Percentiles rank a stretch among this genome's conserved stretches.
These are phyloP conservation scores for Rhizopogon roseolus DNA, from an alignment of 768 basidiomycete species.

Conservation along the genomic window DNA sequence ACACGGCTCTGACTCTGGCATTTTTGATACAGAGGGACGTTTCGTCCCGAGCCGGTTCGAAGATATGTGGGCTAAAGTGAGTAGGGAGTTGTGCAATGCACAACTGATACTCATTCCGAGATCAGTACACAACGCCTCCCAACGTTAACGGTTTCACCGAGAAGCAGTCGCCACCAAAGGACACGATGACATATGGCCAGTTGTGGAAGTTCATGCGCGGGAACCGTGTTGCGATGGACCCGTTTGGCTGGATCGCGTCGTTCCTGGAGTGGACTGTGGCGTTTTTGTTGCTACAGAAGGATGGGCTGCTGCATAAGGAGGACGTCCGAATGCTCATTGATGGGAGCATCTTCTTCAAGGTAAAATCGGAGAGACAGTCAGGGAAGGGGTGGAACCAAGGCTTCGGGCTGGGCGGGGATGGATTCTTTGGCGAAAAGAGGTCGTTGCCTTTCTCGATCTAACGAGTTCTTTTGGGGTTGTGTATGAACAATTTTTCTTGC, in stretches of 20 bases:
- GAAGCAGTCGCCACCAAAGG: no score
- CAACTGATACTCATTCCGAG: no score
- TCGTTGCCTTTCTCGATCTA: constrained; percentile 24
- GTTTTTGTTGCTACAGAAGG: constrained; percentile 34
- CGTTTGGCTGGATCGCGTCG: constrained; percentile 31
- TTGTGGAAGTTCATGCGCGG: constrained; percentile 26
- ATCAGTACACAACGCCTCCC: constrained; percentile 11
- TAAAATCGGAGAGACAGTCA: constrained; percentile 12
- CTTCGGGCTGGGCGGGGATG: constrained; percentile 25
- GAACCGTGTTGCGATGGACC: constrained; percentile 31
- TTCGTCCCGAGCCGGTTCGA: constrained; percentile 39
- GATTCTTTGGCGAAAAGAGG: constrained; percentile 25
- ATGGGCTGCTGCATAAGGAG: constrained; percentile 36
- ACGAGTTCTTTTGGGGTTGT: neutral
- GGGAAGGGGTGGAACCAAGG: constrained; percentile 23
- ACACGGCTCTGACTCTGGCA: constrained; percentile 41
- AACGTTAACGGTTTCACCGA: no score
- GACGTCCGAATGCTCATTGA: constrained; percentile 38
- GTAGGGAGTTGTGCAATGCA: neutral
- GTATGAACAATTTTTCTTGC: no score
- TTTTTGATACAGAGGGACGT: constrained; percentile 36
- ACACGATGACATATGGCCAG: constrained; percentile 22
- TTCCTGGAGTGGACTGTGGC: constrained; percentile 35
- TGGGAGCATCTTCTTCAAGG: constrained; percentile 33
- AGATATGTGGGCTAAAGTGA: constrained; percentile 38